Conservation (phyloP, 495 filamentous ascomycete genomes). For the Aspergillus heteromorphus region DNA sequence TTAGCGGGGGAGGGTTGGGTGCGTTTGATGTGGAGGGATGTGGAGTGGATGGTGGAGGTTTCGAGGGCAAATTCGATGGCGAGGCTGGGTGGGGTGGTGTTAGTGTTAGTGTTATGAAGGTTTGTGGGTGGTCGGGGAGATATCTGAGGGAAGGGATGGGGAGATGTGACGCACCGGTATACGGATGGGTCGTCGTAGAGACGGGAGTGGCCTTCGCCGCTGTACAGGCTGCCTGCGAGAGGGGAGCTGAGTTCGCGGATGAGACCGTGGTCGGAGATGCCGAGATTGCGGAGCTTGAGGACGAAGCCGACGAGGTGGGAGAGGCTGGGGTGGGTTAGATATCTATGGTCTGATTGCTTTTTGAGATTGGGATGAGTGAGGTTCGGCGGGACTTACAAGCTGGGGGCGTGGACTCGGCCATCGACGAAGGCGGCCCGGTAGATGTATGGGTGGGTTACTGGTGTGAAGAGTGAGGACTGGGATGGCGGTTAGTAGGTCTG, state of each 20-base stretch:
- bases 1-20: conserved; percentile 54
- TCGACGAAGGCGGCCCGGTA: conserved; percentile 93
- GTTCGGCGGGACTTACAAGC: conserved; percentile 55
- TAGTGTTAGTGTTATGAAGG: conserved; percentile 5
- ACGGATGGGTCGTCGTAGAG: conserved; percentile 89
- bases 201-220: conserved; percentile 87
- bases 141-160: not conserved
- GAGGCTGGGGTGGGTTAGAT: conserved; percentile 45
- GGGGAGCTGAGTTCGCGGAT: conserved; percentile 85
- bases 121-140: not conserved
- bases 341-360: not conserved
- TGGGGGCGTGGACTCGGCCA: conserved; percentile 83
- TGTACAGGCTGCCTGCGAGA: conserved; percentile 85
- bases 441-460: conserved; percentile 83
- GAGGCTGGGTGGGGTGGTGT: conserved; percentile 50
- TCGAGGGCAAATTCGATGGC: conserved; percentile 82
- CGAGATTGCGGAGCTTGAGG: conserved; percentile 87
- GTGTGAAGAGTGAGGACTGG: conserved; percentile 78
- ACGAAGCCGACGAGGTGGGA: conserved; percentile 90
- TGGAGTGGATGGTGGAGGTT: conserved; percentile 59
- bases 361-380: not conserved
- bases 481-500: conserved; percentile 9
- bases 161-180: conserved; percentile 60
- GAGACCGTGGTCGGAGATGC: conserved; percentile 86
- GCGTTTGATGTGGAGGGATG: conserved; percentile 47